Evolutionary conservation across 2,329 filamentous ascomycete genomes (phyloP).

Genomic region (Mycogone perniciosa): DNA sequence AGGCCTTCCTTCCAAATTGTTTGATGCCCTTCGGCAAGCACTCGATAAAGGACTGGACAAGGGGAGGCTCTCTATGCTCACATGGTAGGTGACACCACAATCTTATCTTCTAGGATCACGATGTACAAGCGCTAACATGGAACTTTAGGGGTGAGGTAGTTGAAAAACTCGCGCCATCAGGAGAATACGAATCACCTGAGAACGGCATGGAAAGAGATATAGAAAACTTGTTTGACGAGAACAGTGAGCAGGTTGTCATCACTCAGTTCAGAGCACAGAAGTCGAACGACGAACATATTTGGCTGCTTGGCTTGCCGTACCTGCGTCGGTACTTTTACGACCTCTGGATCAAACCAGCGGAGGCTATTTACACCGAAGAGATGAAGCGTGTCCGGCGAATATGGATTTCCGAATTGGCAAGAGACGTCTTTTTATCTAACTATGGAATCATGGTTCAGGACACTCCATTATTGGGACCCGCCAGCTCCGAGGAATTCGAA

Average conservation of each 20-base stretch:
- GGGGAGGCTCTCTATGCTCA: slow-evolving; percentile 25
- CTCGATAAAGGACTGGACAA: slow-evolving; percentile 21
- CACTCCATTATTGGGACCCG: slow-evolving; percentile 22
- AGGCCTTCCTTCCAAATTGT: slow-evolving; percentile 22
- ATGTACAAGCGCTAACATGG: slow-evolving; percentile 6
- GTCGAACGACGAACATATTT: slow-evolving; percentile 18
- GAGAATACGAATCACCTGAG: slow-evolving; percentile 10
- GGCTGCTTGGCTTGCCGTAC: slow-evolving; percentile 22
- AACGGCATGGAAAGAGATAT: slow-evolving; percentile 24
- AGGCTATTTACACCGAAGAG: slow-evolving; percentile 19
- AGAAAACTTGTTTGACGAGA: slow-evolving; percentile 22
- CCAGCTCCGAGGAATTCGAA: slow-evolving; percentile 11
- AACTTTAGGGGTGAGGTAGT: slow-evolving; percentile 23
- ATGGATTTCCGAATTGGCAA: slow-evolving; percentile 29
- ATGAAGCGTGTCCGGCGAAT: slow-evolving; percentile 19
- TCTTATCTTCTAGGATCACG: not conserved
- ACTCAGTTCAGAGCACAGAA: slow-evolving; percentile 24
- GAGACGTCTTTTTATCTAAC: slow-evolving; percentile 29
- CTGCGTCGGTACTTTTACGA: slow-evolving; percentile 24
- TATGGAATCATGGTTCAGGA: slow-evolving; percentile 31
- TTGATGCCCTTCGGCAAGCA: slow-evolving; percentile 21
- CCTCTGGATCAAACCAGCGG: slow-evolving; percentile 27
- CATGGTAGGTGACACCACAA: slow-evolving; percentile 25
- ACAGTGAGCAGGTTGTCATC: slow-evolving; percentile 24
- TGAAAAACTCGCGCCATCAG: slow-evolving; percentile 2